phyloP scores from a whole-genome alignment of 495 filamentous ascomycete species.

The Hypoxylon cercidicola region DNA sequence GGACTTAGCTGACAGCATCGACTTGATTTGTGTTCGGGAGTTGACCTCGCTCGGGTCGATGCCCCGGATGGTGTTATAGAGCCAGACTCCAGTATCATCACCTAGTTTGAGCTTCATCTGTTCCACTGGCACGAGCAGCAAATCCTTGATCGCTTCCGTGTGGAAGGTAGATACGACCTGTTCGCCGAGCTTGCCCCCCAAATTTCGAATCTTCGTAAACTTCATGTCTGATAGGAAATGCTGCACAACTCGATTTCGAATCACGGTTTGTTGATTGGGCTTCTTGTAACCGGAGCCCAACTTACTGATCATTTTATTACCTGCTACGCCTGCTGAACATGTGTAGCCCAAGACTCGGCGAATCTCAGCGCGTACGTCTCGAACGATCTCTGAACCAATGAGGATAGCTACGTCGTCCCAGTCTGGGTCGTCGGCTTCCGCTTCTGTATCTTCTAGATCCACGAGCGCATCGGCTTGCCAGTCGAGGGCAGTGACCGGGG shows the following conservation, averaged over 20 bases:
- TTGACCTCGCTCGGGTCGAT: conserved; percentile 90
- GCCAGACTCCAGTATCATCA: conserved; percentile 87
- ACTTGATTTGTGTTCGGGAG: conserved; percentile 91
- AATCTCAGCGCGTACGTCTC: conserved; percentile 74
- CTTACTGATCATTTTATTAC: conserved; percentile 96
- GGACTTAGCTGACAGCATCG: conserved; percentile 97
- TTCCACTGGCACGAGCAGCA: conserved; percentile 77
- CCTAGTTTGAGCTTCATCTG: conserved; percentile 83
- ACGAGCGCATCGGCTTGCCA: conserved; percentile 85
- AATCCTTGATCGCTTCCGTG: conserved; percentile 81
- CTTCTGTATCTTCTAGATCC: conserved; percentile 75
- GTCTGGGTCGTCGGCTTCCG: conserved; percentile 83
- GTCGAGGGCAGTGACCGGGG: conserved; percentile 77
- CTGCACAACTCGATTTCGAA: conserved; percentile 83
- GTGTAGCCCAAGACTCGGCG: conserved; percentile 81
- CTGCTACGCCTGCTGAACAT: conserved; percentile 86
- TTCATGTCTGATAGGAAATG: conserved; percentile 87
- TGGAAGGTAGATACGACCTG: conserved; percentile 79
- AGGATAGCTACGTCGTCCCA: conserved; percentile 95
- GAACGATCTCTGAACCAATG: conserved; percentile 87
- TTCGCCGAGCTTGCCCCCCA: conserved; percentile 96
- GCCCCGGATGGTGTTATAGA: conserved; percentile 87
- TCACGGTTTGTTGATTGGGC: conserved; percentile 90
- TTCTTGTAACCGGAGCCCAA: conserved; percentile 91
- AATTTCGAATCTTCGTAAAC: conserved; percentile 94